phyloP scores from a whole-genome alignment of 1,284 basidiomycete genomes.

The Ganoderma lucidum region DNA sequence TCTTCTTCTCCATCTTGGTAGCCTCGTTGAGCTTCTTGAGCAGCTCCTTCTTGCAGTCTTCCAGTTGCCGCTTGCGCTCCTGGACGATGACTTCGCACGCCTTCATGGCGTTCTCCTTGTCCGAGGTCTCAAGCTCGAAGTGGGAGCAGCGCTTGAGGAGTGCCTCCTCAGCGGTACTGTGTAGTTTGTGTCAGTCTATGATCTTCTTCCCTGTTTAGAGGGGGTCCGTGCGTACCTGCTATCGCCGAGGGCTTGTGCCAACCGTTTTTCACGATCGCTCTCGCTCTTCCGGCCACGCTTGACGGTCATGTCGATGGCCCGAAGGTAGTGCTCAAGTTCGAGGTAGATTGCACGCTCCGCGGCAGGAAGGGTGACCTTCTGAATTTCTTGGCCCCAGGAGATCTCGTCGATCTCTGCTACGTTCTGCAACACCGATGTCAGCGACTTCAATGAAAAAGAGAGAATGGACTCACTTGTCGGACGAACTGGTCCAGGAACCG shows the following conservation, averaged over 20 bases:
- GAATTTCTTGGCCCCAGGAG: constrained; percentile 75
- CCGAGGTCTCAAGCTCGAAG: constrained; percentile 84
- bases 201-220: constrained; percentile 8
- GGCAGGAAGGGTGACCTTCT: constrained; percentile 82
- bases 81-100: constrained; percentile 92
- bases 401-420: constrained; percentile 98
- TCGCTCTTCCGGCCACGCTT: constrained; percentile 88
- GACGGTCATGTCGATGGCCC: constrained; percentile 88
- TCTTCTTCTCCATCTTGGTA: constrained; percentile 70
- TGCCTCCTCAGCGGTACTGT: constrained; percentile 88
- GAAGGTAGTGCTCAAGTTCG: constrained; percentile 94
- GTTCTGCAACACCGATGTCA: constrained; percentile 61
- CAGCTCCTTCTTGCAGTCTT: constrained; percentile 82
- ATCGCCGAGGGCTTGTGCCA: constrained; percentile 88
- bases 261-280: constrained; percentile 89
- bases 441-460: not conserved
- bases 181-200: constrained; percentile 3
- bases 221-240: constrained; percentile 68
- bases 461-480: constrained; percentile 68
- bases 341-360: constrained; percentile 96
- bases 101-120: constrained; percentile 82
- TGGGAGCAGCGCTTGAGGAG: constrained; percentile 93
- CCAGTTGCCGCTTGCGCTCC: constrained; percentile 82
- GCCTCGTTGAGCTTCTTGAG: constrained; percentile 71
- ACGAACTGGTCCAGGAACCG: constrained; percentile 86